Conservation (phyloP, 2,329 filamentous ascomycete genomes). For the Sporothrix phasma region DNA sequence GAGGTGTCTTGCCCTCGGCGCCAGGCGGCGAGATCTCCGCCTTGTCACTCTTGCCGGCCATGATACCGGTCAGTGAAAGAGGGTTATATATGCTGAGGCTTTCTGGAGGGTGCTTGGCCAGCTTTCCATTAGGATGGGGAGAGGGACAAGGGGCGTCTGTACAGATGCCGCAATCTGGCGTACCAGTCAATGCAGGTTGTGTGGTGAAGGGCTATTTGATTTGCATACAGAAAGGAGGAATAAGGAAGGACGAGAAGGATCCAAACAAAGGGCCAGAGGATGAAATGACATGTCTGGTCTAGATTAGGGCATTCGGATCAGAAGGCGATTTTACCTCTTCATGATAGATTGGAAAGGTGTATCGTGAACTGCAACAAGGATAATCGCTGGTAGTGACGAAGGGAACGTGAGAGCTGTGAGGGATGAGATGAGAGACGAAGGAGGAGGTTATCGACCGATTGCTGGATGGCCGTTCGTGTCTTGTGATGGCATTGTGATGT, state of each 20-base stretch:
- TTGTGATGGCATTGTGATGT: not conserved
- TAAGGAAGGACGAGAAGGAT: not conserved
- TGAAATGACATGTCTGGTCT: not conserved
- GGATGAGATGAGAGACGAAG: not conserved
- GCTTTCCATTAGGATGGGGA: not conserved
- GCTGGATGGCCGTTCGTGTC: not conserved
- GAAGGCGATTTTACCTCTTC: not conserved
- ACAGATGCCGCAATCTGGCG: not conserved
- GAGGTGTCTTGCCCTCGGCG: slow-evolving; percentile 12
- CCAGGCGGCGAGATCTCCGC: not conserved
- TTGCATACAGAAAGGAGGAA: not conserved
- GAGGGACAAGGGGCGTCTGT: too few relatives aligned
- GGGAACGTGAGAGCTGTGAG: too few relatives aligned
- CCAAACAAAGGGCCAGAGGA: not conserved
- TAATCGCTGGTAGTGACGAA: not conserved
- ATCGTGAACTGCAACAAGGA: not conserved
- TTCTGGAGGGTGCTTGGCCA: not conserved
- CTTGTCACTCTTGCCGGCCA: not conserved
- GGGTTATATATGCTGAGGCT: not conserved
- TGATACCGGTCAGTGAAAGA: not conserved
- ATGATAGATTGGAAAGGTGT: not conserved
- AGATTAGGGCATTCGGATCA: too few relatives aligned
- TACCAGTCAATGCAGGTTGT: not conserved
- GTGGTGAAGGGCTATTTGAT: not conserved
- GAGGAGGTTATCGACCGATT: not conserved